Conservation (phyloP, 2,329 filamentous ascomycete species). For the Lasiodiplodia hormozganensis region DNA sequence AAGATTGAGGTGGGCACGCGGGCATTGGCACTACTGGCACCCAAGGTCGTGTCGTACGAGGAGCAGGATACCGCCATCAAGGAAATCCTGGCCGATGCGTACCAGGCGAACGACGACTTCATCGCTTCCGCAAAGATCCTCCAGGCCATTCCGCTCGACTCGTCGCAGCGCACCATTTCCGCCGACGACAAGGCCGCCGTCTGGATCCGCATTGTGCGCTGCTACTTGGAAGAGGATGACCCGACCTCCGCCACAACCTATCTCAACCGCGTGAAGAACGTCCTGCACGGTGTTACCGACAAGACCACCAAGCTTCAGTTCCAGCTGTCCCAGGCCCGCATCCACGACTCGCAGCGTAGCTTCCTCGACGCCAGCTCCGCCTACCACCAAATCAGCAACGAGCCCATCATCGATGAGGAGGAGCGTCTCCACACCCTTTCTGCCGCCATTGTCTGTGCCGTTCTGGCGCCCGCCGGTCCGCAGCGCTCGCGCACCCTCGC, state of each 20-base stretch:
- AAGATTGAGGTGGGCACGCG: slow-evolving; percentile 79
- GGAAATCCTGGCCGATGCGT: slow-evolving; percentile 80
- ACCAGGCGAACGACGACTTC: slow-evolving; percentile 84
- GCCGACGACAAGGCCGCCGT: slow-evolving; percentile 82
- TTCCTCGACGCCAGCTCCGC: slow-evolving; percentile 88
- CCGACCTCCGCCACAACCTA: slow-evolving; percentile 83
- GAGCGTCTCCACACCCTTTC: slow-evolving; percentile 85
- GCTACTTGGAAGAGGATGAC: slow-evolving; percentile 94
- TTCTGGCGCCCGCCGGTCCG: slow-evolving; percentile 90
- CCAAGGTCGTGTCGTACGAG: slow-evolving; percentile 76
- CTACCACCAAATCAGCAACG: slow-evolving; percentile 87
- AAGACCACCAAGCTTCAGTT: slow-evolving; percentile 82
- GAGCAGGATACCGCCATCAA: slow-evolving; percentile 84
- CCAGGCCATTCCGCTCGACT: slow-evolving; percentile 85
- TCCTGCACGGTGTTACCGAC: slow-evolving; percentile 80
- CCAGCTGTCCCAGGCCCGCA: slow-evolving; percentile 88
- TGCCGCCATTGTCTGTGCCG: slow-evolving; percentile 89
- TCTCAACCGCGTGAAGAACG: slow-evolving; percentile 93
- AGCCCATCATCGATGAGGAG: slow-evolving; percentile 78
- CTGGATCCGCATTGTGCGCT: slow-evolving; percentile 93
- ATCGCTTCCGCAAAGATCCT: slow-evolving; percentile 77
- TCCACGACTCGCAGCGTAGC: slow-evolving; percentile 86
- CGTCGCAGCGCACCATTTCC: slow-evolving; percentile 81
- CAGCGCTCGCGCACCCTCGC: slow-evolving; percentile 79
- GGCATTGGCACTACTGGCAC: slow-evolving; percentile 70